A percentile compares a stretch with the other conserved stretches of the same genome.
Evolutionary conservation across 2,329 filamentous ascomycete genomes (phyloP).

Genomic region (Ophiosphaerella korrae): DNA sequence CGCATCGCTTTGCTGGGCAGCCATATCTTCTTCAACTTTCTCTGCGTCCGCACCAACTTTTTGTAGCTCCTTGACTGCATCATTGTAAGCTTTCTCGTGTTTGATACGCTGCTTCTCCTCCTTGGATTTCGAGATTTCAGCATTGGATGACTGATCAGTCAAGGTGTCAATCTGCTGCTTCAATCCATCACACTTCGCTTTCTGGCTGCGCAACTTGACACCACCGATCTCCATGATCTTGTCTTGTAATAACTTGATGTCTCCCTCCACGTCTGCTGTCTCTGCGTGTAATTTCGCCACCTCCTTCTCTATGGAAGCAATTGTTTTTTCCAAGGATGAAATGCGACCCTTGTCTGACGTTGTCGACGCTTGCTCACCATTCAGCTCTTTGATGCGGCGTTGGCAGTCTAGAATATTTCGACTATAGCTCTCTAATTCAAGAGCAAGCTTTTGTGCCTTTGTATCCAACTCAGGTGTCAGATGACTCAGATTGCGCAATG

Average conservation of each 20-base stretch:
- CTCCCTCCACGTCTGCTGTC: slow-evolving; percentile 86
- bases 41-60: slow-evolving; percentile 74
- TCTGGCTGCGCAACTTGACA: slow-evolving; percentile 87
- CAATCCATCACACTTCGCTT: slow-evolving; percentile 81
- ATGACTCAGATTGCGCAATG: slow-evolving; percentile 72
- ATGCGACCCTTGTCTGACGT: slow-evolving; percentile 79
- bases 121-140: slow-evolving; percentile 88
- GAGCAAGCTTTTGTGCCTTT: slow-evolving; percentile 83
- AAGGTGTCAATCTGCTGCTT: slow-evolving; percentile 84
- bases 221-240: slow-evolving; percentile 99
- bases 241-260: slow-evolving; percentile 90
- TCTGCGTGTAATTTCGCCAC: slow-evolving; percentile 80
- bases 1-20: slow-evolving; percentile 75
- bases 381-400: slow-evolving; percentile 83
- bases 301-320: slow-evolving; percentile 75
- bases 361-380: slow-evolving; percentile 78
- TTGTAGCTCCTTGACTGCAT: slow-evolving; percentile 79
- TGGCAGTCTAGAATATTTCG: slow-evolving; percentile 84
- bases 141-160: slow-evolving; percentile 79
- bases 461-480: slow-evolving; percentile 86
- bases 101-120: slow-evolving; percentile 91
- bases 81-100: slow-evolving; percentile 79
- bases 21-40: slow-evolving; percentile 77
- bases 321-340: slow-evolving; percentile 74
- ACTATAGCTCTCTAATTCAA: slow-evolving; percentile 86